These are phyloP conservation scores for Stachybotrys chlorohalonatus DNA, from an alignment of 2,329 filamentous ascomycete genomes.

Conservation along the genomic window DNA sequence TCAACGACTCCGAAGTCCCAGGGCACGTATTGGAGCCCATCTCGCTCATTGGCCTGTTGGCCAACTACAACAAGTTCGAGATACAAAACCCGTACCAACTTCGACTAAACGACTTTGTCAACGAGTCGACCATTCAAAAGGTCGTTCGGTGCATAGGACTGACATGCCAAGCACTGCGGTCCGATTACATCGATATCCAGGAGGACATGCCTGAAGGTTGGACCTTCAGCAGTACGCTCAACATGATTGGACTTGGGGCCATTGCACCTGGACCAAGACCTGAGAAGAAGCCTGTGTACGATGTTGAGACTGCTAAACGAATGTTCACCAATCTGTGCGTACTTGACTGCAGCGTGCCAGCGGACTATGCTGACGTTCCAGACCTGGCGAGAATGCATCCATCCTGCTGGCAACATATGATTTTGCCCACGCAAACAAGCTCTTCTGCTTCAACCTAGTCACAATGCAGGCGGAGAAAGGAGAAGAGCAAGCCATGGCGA, in stretches of 20 bases:
- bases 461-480: constrained; percentile 50
- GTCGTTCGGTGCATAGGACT: constrained; percentile 69
- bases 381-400: constrained; percentile 70
- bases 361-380: constrained; percentile 24
- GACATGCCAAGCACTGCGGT: constrained; percentile 58
- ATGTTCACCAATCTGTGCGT: constrained; percentile 72
- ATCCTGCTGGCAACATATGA: constrained; percentile 83
- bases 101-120: constrained; percentile 89
- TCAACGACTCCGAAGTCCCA: constrained; percentile 66
- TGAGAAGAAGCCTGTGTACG: constrained; percentile 47
- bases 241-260: constrained; percentile 73
- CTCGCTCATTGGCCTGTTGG: constrained; percentile 73
- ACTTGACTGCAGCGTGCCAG: not conserved
- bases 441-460: constrained; percentile 83
- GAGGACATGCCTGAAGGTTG: constrained; percentile 88
- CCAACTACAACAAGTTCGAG: constrained; percentile 99
- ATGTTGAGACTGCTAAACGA: constrained; percentile 71
- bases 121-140: constrained; percentile 76
- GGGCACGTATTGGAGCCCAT: constrained; percentile 64
- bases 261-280: constrained; percentile 62
- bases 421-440: constrained; percentile 87
- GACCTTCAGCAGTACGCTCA: constrained; percentile 72
- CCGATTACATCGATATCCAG: constrained; percentile 74
- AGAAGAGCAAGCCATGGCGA: constrained; percentile 65
- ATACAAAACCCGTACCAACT: constrained; percentile 94